phyloP scores from a whole-genome alignment of 1,284 basidiomycete genomes.

The Cerioporus squamosus region DNA sequence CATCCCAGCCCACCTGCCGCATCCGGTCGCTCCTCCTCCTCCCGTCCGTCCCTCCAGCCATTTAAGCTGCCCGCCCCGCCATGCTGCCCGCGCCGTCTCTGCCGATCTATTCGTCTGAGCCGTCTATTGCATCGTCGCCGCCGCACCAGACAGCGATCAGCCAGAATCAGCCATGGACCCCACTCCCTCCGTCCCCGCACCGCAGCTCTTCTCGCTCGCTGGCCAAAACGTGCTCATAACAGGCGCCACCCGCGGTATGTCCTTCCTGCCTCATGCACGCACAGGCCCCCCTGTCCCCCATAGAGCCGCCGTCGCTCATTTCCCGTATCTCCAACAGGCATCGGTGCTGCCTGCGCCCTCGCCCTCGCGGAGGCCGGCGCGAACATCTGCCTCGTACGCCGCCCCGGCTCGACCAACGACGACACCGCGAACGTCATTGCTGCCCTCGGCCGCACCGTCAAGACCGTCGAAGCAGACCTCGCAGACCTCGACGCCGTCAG shows the following conservation, averaged over 20 bases:
- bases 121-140: slow-evolving; percentile 5
- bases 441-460: slow-evolving; percentile 44
- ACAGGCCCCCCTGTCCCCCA: slow-evolving; percentile 12
- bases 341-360: slow-evolving; percentile 73
- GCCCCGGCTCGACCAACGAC: slow-evolving; percentile 55
- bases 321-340: slow-evolving; percentile 50
- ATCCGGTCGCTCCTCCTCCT: slow-evolving; percentile 7
- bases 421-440: slow-evolving; percentile 60
- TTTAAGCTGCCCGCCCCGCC: slow-evolving; percentile 8
- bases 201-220: slow-evolving; percentile 61
- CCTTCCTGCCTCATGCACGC: slow-evolving; percentile 24
- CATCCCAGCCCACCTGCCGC: slow-evolving; percentile 15
- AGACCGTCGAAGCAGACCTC: slow-evolving; percentile 79
- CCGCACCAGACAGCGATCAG: neutral
- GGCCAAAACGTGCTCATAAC: slow-evolving; percentile 72
- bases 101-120: slow-evolving; percentile 8
- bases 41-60: slow-evolving; percentile 1
- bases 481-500: slow-evolving; percentile 70
- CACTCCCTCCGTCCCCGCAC: slow-evolving; percentile 48
- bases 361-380: slow-evolving; percentile 84
- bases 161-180: slow-evolving; percentile 42
- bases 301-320: slow-evolving; percentile 11
- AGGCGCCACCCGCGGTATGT: slow-evolving; percentile 54
- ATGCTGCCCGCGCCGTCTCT: slow-evolving; percentile 12
- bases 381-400: slow-evolving; percentile 79